phyloP scores from a whole-genome alignment of 805 yeast genomes.

The Metschnikowia anglica region DNA sequence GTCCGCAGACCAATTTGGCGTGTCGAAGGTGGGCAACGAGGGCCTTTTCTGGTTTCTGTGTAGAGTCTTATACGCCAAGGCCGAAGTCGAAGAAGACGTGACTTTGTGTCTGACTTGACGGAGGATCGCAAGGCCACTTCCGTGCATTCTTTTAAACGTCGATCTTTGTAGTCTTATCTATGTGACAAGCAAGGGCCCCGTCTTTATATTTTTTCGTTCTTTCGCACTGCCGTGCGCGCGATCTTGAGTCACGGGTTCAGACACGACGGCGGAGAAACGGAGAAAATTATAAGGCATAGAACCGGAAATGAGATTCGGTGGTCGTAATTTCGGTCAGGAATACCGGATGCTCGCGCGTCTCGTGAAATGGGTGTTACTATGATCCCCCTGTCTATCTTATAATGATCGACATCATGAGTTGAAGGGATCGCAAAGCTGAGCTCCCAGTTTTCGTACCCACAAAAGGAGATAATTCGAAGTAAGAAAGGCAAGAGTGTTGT shows the following conservation, averaged over 20 bases:
- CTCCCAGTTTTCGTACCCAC: no score
- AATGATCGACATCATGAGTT: no score
- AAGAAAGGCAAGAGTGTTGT: no score
- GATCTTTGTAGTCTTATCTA: neutral
- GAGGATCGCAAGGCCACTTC: slow-evolving; percentile 9
- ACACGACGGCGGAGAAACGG: slow-evolving; percentile 2
- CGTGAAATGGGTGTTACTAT: no score
- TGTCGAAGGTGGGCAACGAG: slow-evolving; percentile 86
- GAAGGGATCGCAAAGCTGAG: no score
- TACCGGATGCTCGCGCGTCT: no score
- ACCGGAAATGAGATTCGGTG: no score
- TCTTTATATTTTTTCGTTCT: neutral
- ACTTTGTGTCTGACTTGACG: slow-evolving; percentile 21
- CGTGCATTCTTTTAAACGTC: slow-evolving; percentile 5
- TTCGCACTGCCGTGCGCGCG: neutral
- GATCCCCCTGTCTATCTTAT: no score
- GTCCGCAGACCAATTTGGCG: slow-evolving; percentile 94
- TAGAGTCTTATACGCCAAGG: slow-evolving; percentile 88
- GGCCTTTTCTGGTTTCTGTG: slow-evolving; percentile 87
- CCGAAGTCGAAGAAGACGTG: slow-evolving; percentile 75
- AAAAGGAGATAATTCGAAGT: no score
- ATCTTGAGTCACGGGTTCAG: slow-evolving; percentile 1
- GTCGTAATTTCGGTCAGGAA: no score
- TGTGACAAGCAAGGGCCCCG: neutral
- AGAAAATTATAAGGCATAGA: neutral